phyloP scores from a whole-genome alignment of 2,329 filamentous ascomycete genomes.

The Ceratocystis harringtonii region DNA sequence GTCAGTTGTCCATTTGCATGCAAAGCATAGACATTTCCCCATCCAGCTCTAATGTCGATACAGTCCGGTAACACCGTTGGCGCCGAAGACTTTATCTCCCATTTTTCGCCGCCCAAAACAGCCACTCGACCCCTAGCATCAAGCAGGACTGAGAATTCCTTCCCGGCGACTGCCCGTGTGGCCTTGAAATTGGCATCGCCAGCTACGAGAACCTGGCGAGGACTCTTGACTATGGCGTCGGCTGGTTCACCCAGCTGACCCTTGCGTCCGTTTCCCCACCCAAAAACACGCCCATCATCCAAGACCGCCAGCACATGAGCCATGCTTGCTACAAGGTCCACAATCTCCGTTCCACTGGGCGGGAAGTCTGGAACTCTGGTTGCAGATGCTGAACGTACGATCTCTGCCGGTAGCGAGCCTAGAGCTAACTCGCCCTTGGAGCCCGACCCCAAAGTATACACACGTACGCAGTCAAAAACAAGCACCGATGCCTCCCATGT shows the following conservation, averaged over 20 bases:
- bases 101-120: slow-evolving; percentile 64
- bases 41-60: slow-evolving; percentile 60
- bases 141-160: slow-evolving; percentile 58
- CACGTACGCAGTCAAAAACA: slow-evolving; percentile 32
- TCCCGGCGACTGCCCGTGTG: slow-evolving; percentile 56
- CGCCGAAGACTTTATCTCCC: slow-evolving; percentile 43
- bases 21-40: slow-evolving; percentile 67
- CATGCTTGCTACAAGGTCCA: slow-evolving; percentile 57
- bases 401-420: slow-evolving; percentile 29
- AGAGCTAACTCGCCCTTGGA: slow-evolving; percentile 59
- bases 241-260: slow-evolving; percentile 58
- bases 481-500: slow-evolving; percentile 66
- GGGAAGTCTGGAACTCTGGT: slow-evolving; percentile 47
- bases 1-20: slow-evolving; percentile 42
- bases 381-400: slow-evolving; percentile 34
- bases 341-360: slow-evolving; percentile 40
- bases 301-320: slow-evolving; percentile 63
- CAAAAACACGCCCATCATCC: slow-evolving; percentile 61
- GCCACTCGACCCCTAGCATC: slow-evolving; percentile 38
- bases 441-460: slow-evolving; percentile 53
- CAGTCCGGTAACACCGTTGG: slow-evolving; percentile 41
- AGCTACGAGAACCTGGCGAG: slow-evolving; percentile 41
- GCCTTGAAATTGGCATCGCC: slow-evolving; percentile 42
- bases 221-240: slow-evolving; percentile 36
- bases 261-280: slow-evolving; percentile 79